Evolutionary conservation across 2,329 filamentous ascomycete species (phyloP).

Genomic region (Elsinoe arachidis): DNA sequence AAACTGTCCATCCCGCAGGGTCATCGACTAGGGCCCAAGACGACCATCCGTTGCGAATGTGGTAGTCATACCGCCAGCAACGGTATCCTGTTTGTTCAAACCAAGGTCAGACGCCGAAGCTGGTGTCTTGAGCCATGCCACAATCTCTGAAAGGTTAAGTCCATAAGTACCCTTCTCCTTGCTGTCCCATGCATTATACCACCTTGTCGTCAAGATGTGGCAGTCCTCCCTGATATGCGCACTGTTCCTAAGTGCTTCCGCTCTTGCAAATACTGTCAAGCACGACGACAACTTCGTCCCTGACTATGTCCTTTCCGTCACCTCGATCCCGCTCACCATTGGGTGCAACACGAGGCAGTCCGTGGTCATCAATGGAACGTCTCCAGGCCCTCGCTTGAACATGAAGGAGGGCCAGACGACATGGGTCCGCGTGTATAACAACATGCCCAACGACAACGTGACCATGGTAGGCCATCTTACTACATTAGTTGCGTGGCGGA

Average conservation of each 20-base stretch:
- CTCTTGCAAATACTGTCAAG: not conserved
- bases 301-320: slow-evolving; percentile 5
- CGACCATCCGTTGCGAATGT: too few relatives aligned
- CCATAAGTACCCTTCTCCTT: too few relatives aligned
- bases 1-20: too few relatives aligned
- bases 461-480: slow-evolving; percentile 42
- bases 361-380: slow-evolving; percentile 45
- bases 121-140: too few relatives aligned
- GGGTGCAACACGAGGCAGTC: not conserved
- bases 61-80: too few relatives aligned
- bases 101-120: too few relatives aligned
- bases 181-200: too few relatives aligned
- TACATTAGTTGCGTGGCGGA: not conserved
- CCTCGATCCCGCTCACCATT: not conserved
- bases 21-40: too few relatives aligned
- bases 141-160: too few relatives aligned
- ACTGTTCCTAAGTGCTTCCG: not conserved
- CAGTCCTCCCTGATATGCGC: not conserved
- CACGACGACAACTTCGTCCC: slow-evolving; percentile 1
- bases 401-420: slow-evolving; percentile 39
- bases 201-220: too few relatives aligned
- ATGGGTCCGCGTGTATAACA: slow-evolving; percentile 54
- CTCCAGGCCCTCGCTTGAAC: slow-evolving; percentile 43
- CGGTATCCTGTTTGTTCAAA: too few relatives aligned
- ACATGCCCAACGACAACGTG: slow-evolving; percentile 44